Conservation (phyloP, 768 basidiomycete genomes). For the Hygrophorus russula region DNA sequence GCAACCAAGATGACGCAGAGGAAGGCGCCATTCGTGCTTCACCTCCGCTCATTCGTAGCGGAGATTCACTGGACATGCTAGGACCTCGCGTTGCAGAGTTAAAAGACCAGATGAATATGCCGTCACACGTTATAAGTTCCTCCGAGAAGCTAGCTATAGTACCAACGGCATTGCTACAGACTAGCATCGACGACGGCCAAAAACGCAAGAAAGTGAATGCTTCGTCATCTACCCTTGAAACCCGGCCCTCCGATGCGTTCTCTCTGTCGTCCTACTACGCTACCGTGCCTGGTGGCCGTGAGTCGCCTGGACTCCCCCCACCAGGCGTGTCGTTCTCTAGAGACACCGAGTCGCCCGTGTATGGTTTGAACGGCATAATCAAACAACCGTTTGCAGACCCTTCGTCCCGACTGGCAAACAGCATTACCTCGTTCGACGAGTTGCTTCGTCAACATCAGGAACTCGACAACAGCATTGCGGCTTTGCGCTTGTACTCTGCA, state of each 20-base stretch:
- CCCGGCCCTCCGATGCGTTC: slow-evolving; percentile 8
- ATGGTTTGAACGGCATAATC: slow-evolving; percentile 30
- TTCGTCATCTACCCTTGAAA: not conserved
- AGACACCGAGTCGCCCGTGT: slow-evolving; percentile 28
- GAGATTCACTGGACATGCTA: not conserved
- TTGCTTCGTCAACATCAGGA: slow-evolving; percentile 52
- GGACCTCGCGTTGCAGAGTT: slow-evolving; percentile 3
- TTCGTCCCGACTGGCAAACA: slow-evolving; percentile 6
- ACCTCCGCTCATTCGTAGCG: not conserved
- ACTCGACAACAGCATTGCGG: slow-evolving; percentile 53
- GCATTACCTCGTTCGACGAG: slow-evolving; percentile 24
- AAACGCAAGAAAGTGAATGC: too few relatives aligned
- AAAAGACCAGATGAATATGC: slow-evolving; percentile 5
- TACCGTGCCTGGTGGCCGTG: slow-evolving; percentile 2
- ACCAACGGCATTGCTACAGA: not conserved
- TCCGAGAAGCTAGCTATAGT: not conserved
- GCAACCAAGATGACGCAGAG: slow-evolving; percentile 21
- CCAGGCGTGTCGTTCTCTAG: slow-evolving; percentile 2
- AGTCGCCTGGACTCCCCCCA: not conserved
- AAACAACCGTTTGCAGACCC: slow-evolving; percentile 8
- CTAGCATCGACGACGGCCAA: not conserved
- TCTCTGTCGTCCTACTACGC: slow-evolving; percentile 25
- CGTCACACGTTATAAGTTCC: not conserved
- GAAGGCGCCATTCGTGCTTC: slow-evolving; percentile 10
- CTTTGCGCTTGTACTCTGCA: slow-evolving; percentile 35